Evolutionary conservation across 2,329 filamentous ascomycete genomes (phyloP), one percentile per base, ranked within the genome.

Genomic region (Aureobasidium sp.): DNA sequence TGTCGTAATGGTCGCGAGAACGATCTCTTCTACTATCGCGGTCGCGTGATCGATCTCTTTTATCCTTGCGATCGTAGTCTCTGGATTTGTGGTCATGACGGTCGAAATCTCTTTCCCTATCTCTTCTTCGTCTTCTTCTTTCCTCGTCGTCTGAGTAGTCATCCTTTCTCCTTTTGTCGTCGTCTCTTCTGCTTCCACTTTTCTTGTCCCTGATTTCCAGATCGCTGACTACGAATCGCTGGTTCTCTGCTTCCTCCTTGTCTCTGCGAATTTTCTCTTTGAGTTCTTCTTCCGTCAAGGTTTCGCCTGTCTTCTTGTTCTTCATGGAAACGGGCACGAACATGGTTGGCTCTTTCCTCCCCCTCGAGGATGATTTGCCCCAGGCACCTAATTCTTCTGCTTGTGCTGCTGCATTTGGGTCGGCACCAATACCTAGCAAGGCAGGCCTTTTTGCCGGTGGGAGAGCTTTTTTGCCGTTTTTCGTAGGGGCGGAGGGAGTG

Each of bases 401-500:
- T 24, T 79, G 82, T 50, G 80, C 78, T 1, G 80, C 81, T 5
- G 80, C 78, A 24, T 91, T 81, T 69, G 91, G 86, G 70, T 93
- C 96, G 12, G 92, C 92, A 3, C 93, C 94, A 8, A 97, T 87
- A 0, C 94, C 94, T 11, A 97, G 79, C 61, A 95, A 82, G 63
- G 91, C 91, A 17, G 91, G 87, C 54, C 92, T 84, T 29, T 59
- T 59, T n/a, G 57, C 33, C 1, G 57, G 44, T n/a, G 57, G 57
- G 11, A 50, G 33, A 6, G n/a, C 19, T 39, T 60, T 60, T 19
- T 60, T 60, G 57, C 35, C 35, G 7, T 33, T 29, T 17, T 42
- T 60, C 0, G 45, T 22, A 12, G 33, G 17, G 11, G 29, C n/a
- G 33, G 45, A 14, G 24, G 44, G 8, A 12, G 37, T 33, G 31